Conservation (phyloP, 345 rosid species). For the Lumnitzera racemosa region DNA sequence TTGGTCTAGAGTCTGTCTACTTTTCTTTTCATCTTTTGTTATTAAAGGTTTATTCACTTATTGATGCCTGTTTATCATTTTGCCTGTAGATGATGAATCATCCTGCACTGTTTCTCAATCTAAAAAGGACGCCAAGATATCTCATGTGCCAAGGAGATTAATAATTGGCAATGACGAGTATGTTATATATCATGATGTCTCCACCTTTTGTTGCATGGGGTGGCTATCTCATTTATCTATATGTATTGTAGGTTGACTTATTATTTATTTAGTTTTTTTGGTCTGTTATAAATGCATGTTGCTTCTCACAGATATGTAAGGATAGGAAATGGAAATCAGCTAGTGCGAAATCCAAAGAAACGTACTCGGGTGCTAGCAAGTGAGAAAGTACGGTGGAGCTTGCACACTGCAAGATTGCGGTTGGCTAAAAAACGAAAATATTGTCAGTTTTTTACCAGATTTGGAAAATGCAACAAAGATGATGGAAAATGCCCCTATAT, state of each 20-base stretch:
- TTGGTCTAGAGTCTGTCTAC: no score
- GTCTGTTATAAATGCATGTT: background rate
- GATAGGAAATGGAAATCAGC: slow-evolving; percentile 92
- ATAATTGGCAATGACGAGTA: slow-evolving; percentile 95
- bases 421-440: slow-evolving; percentile 73
- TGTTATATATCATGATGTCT: slow-evolving; percentile 21
- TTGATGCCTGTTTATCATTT: background rate
- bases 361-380: slow-evolving; percentile 82
- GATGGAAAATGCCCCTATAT: slow-evolving; percentile 87
- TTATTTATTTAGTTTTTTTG: background rate
- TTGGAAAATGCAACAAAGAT: slow-evolving; percentile 93
- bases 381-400: slow-evolving; percentile 96
- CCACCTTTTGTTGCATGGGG: background rate
- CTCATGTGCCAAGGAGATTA: slow-evolving; percentile 81
- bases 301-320: slow-evolving; percentile 73
- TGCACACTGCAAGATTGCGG: slow-evolving; percentile 83
- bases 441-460: slow-evolving; percentile 95
- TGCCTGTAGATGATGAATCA: slow-evolving; percentile 43
- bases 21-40: background rate
- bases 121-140: slow-evolving; percentile 42
- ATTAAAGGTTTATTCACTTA: background rate
- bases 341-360: slow-evolving; percentile 90
- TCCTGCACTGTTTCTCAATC: slow-evolving; percentile 31
- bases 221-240: background rate
- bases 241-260: background rate